Base-by-base conservation (phyloP, 306 rosid species). In the Trifolium subterraneum region DNA sequence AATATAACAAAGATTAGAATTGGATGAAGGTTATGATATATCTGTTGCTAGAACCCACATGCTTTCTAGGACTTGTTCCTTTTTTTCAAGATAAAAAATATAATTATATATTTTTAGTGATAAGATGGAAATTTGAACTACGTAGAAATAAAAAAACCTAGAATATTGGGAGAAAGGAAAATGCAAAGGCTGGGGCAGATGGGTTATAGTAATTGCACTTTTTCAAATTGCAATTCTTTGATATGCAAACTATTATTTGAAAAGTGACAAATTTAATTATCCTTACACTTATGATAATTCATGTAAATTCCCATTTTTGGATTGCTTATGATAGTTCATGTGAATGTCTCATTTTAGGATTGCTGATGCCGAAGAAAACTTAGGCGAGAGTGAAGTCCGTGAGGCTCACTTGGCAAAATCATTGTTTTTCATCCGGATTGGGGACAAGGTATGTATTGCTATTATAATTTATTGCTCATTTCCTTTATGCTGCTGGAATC, bases 321-420 rank as follows among this genome's bases (percentile, higher is more conserved):
- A 92, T 92, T 82, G 96, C 98, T 70, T 96, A 95, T 72, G 98
- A 36, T 8, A 36, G 56, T 80, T 12, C 36, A 42, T 76, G 61
- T 74, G 62, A 73, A 48, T 84, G 77, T 69, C 73, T 52, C 78
- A 63, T 60, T 80, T 54, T 36, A 95, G 99, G 89, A 92, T 92
- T 82, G 96, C 98, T 70, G 99, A 95, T 68, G 98, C 99, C 0
- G 99, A 95, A 79, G 98, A 92, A 64, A 95, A 95, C 86, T 84
- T 95, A 36, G 99, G 99, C 7, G 99, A 95, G 86, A 95, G 98
- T 86, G 99, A 95, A 88, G 99, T 95, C 44, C 89, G 99, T 36
- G 99, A 95, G 84, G 99, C 99, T 69, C 99, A 94, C 79, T 71
- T 94, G 80, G 99, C 99, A 19, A 94, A 94, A 77, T 90, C 99